Percentiles rank a stretch among this genome's conserved stretches.
These are phyloP conservation scores for Myrica gale DNA, from an alignment of 306 rosid species.

Conservation along the genomic window DNA sequence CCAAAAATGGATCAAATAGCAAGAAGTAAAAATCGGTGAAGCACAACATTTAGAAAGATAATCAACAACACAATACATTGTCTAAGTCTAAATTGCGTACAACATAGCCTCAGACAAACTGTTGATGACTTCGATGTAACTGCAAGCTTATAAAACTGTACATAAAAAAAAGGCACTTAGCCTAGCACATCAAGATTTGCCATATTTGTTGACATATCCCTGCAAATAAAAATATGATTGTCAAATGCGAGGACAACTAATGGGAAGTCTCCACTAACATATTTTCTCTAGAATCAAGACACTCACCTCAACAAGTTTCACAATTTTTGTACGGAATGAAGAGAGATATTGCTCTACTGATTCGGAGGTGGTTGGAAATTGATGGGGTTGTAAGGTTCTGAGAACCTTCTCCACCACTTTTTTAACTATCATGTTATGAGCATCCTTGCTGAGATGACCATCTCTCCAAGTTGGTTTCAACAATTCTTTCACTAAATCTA, in stretches of 20 bases:
- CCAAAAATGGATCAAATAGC: conserved; percentile 28
- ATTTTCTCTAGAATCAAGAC: conserved; percentile 24
- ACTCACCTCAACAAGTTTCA: conserved; percentile 83
- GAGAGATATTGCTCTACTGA: conserved; percentile 61
- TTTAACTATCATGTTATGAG: conserved; percentile 70
- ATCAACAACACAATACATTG: conserved; percentile 22
- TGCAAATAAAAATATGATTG: conserved; percentile 54
- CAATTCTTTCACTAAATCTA: conserved; percentile 79
- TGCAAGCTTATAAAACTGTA: conserved; percentile 49
- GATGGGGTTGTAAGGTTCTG: conserved; percentile 67
- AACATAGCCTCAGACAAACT: conserved; percentile 38
- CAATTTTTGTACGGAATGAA: conserved; percentile 59
- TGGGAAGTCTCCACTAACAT: conserved; percentile 16
- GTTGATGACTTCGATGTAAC: conserved; percentile 36
- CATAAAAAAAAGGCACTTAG: conserved; percentile 39
- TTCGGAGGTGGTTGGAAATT: conserved; percentile 62
- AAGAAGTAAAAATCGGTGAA: conserved; percentile 18
- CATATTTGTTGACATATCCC: conserved; percentile 89
- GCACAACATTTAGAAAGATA: conserved; percentile 30
- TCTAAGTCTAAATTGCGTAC: conserved; percentile 31
- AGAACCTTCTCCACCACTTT: conserved; percentile 83
- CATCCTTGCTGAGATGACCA: conserved; percentile 77
- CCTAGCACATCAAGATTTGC: conserved; percentile 63
- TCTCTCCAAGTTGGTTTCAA: conserved; percentile 91
- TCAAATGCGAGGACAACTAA: conserved; percentile 38